Evolutionary conservation across 2,329 filamentous ascomycete species (phyloP).

Genomic region (Colletotrichum cordylinicola): DNA sequence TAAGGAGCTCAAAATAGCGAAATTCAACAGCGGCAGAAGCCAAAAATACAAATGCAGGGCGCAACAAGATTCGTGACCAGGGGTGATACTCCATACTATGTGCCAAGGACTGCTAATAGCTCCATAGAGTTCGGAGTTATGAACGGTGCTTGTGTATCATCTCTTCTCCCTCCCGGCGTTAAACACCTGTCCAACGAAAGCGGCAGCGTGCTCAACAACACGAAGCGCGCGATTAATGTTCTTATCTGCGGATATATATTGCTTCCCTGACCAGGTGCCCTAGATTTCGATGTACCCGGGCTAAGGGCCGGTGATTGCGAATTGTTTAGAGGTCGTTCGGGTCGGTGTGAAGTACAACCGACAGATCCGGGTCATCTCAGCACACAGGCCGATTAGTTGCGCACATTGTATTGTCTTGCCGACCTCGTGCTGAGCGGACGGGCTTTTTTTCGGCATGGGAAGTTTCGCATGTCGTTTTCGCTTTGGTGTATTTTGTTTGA

Average conservation of each 20-base stretch:
- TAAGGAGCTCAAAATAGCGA: too few relatives aligned
- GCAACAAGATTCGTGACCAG: neutral
- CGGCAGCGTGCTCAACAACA: neutral
- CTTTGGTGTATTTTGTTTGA: neutral
- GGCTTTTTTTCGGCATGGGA: neutral
- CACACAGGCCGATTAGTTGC: neutral
- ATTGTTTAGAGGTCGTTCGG: neutral
- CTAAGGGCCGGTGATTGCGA: neutral
- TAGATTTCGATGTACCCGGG: neutral
- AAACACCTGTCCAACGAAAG: neutral
- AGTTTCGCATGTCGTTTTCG: neutral
- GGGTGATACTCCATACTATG: neutral
- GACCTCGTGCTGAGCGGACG: neutral
- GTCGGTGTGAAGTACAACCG: neutral
- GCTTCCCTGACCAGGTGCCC: neutral
- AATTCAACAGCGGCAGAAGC: too few relatives aligned
- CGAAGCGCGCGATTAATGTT: neutral
- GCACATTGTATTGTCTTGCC: neutral
- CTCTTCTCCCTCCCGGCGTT: neutral
- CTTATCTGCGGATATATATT: neutral
- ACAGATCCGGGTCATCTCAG: neutral
- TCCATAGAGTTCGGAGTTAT: neutral
- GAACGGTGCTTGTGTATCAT: neutral
- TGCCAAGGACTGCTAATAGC: neutral
- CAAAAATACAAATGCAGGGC: too few relatives aligned